Evolutionary conservation across 331 rosid genomes (phyloP), one percentile per base, ranked within the genome.

Genomic region (Ulmus americana): DNA sequence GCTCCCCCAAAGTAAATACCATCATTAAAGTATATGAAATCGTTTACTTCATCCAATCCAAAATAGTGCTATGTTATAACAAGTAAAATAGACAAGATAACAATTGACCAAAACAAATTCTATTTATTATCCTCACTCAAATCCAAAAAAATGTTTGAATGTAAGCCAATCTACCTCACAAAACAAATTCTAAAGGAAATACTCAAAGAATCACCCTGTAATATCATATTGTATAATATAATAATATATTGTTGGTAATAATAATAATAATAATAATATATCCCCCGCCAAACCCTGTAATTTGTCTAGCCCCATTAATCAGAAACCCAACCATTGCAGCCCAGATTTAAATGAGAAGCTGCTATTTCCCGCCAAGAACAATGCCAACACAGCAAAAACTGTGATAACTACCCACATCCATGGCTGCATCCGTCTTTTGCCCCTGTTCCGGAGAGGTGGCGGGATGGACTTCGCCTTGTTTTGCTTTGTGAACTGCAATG

Each of bases 381-480:
- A 56, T 70, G 75, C 88, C 59, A 76, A 67, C 45, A 59, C 71
- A 61, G 58, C 70, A 56, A 82, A 45, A 39, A 74, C 7, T 4
- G 82, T 45, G 56, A 80, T 67, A 40, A 74, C 35, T 41, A 49
- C 76, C 95, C 95, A 90, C 90, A 90, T 83, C 95, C 88, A 90
- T 58, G 90, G 72, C 51, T 90, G 95, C 78, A 87, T 73, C 74
- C 81, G 84, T 54, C 82, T 90, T 81, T 80, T 90, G 15, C 81
- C 79, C n/a, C 95, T 79, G 83, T 80, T 90, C 63, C 94, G 90
- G 35, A 87, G 78, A 64, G 92, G 82, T 49, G 55, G 80, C 14
- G 97, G 95, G 10, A 85, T 64, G 11, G 94, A 46, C 65, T 83
- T 90, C 46, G 77, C 70, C 82, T 73, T 90, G 75, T 64, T 73